These are phyloP conservation scores for Colletotrichum limetticola DNA, from an alignment of 2,329 filamentous ascomycete genomes.

Conservation along the genomic window DNA sequence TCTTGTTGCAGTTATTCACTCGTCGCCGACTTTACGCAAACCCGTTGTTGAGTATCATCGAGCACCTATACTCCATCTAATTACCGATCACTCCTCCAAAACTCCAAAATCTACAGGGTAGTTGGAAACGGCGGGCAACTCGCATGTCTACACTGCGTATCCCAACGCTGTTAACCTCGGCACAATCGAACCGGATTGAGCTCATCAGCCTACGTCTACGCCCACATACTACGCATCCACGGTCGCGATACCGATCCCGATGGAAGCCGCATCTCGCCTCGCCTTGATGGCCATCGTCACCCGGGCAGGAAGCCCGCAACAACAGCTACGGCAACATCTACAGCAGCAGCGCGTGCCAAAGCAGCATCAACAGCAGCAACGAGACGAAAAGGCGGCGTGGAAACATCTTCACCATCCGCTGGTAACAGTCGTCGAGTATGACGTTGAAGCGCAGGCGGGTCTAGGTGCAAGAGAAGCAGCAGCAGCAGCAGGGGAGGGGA, in stretches of 20 bases:
- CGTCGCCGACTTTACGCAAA: neutral
- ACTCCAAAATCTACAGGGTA: neutral
- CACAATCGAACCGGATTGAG: neutral
- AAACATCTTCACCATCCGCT: constrained; percentile 8
- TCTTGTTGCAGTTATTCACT: neutral
- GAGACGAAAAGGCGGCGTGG: constrained; percentile 21
- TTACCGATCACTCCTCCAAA: neutral
- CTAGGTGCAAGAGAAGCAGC: neutral
- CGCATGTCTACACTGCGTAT: neutral
- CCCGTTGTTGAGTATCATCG: neutral
- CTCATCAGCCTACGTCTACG: neutral
- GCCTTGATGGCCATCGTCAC: constrained; percentile 14
- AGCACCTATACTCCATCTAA: too few relatives aligned
- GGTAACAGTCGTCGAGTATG: constrained; percentile 12
- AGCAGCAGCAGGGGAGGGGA: neutral
- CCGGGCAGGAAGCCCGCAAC: neutral
- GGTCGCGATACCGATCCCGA: neutral
- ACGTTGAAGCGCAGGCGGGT: constrained; percentile 8
- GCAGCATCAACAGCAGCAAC: neutral
- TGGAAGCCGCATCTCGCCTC: constrained; percentile 17
- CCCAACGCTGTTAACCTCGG: neutral
- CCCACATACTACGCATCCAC: neutral
- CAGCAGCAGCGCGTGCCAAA: neutral
- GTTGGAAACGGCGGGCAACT: neutral
- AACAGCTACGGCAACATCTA: neutral